Conservation (phyloP, 2,329 filamentous ascomycete genomes). For the Teratosphaeria viscida region DNA sequence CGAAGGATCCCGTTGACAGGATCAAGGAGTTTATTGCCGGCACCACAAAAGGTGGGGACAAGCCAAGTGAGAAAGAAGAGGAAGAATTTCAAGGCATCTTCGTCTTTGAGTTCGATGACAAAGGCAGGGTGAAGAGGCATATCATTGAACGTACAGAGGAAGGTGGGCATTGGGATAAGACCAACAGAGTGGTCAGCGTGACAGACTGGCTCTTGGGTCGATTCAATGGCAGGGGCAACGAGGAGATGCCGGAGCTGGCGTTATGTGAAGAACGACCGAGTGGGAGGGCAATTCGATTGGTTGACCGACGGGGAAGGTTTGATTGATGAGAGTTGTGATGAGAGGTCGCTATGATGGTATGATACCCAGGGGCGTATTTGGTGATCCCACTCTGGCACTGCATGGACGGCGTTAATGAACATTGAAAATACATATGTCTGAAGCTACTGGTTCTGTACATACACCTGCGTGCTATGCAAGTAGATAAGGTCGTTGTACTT, state of each 20-base stretch:
- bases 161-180: constrained; percentile 70
- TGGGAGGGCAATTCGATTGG: constrained; percentile 7
- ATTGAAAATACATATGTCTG: too few relatives aligned
- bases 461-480: too few relatives aligned
- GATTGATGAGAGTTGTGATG: not conserved
- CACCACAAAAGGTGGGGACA: not conserved
- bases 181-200: constrained; percentile 74
- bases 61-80: constrained; percentile 1
- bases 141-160: constrained; percentile 91
- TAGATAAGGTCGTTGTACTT: too few relatives aligned
- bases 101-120: constrained; percentile 85
- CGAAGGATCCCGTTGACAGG: constrained; percentile 42
- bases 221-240: constrained; percentile 44
- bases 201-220: constrained; percentile 91
- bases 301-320: constrained; percentile 6
- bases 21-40: constrained; percentile 47
- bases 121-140: constrained; percentile 75
- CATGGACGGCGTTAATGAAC: too few relatives aligned
- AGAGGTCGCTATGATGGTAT: not conserved
- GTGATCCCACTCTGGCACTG: not conserved
- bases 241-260: constrained; percentile 35
- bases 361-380: not conserved
- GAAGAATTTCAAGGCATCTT: constrained; percentile 86
- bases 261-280: constrained; percentile 22
- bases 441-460: too few relatives aligned